Evolutionary conservation across 805 yeast species (phyloP).

Genomic region (Suhomyces sp.): DNA sequence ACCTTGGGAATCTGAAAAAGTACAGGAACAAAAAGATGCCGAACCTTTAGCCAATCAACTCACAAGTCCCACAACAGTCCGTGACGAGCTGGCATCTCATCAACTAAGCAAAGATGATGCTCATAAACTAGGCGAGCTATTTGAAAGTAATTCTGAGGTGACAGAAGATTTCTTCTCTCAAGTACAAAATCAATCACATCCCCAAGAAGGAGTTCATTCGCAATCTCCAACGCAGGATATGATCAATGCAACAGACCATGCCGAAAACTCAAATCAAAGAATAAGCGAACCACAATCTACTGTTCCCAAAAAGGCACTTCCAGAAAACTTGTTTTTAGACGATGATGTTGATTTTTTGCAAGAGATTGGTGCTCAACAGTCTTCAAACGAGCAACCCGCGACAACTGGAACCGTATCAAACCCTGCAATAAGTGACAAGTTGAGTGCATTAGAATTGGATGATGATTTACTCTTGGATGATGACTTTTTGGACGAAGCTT

Average conservation of each 20-base stretch:
- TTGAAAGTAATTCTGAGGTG: not conserved
- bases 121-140: too few species aligned
- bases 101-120: too few species aligned
- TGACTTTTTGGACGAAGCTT: slow-evolving; percentile 38
- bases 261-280: not conserved
- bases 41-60: too few species aligned
- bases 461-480: slow-evolving; percentile 34
- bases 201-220: too few species aligned
- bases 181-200: too few species aligned
- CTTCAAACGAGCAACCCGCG: not conserved
- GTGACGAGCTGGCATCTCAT: too few species aligned
- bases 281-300: too few species aligned
- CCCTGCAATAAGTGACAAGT: slow-evolving; percentile 6
- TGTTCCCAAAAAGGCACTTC: not conserved
- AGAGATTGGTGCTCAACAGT: slow-evolving; percentile 4
- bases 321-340: slow-evolving; percentile 14
- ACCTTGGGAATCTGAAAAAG: slow-evolving; percentile 6
- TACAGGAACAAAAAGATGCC: not conserved
- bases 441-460: slow-evolving; percentile 22
- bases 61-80: too few species aligned
- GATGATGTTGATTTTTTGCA: slow-evolving; percentile 23
- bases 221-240: too few species aligned
- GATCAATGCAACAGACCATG: too few species aligned
- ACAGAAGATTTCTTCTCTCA: slow-evolving; percentile 2
- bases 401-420: not conserved